A percentile compares a stretch with the other conserved stretches of the same genome.
phyloP scores from a whole-genome alignment of 2,329 filamentous ascomycete species.

The Exophiala sp. region DNA sequence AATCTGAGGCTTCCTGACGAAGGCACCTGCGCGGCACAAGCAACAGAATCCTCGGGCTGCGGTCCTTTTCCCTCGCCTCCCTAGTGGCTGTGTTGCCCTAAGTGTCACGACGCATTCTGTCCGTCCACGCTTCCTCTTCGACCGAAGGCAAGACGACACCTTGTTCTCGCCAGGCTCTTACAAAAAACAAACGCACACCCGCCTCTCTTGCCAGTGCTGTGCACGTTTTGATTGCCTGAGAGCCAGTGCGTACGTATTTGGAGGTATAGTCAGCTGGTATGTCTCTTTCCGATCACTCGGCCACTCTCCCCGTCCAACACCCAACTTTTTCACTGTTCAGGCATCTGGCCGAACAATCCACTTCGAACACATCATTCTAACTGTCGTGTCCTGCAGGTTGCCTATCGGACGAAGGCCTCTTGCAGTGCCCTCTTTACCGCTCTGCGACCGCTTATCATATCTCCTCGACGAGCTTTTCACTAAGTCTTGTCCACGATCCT shows the following conservation, averaged over 20 bases:
- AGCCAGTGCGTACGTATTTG: constrained; percentile 13
- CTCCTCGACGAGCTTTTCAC: constrained; percentile 45
- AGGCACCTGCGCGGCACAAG: constrained; percentile 18
- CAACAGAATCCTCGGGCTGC: constrained; percentile 7
- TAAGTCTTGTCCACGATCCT: constrained; percentile 42
- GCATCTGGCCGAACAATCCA: not conserved
- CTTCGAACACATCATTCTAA: constrained; percentile 10
- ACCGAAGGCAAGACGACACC: constrained; percentile 16
- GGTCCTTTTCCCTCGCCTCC: not conserved
- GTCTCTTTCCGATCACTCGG: constrained; percentile 4
- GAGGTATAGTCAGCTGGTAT: constrained; percentile 16
- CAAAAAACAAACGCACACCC: constrained; percentile 15
- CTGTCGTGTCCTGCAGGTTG: constrained; percentile 17
- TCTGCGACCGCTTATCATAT: not conserved
- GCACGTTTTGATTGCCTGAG: constrained; percentile 8
- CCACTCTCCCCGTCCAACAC: not conserved
- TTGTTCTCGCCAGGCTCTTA: constrained; percentile 3
- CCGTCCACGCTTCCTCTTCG: constrained; percentile 5
- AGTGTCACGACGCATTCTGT: not conserved
- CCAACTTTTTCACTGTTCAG: not conserved
- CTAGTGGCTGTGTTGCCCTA: not conserved
- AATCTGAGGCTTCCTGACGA: constrained; percentile 14
- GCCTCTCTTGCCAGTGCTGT: constrained; percentile 5
- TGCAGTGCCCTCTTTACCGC: constrained; percentile 2
- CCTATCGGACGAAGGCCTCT: constrained; percentile 11